Percentiles rank a stretch among this genome's conserved stretches.
Evolutionary conservation across 768 basidiomycete species (phyloP).

Genomic region (Amanita polypyramis): DNA sequence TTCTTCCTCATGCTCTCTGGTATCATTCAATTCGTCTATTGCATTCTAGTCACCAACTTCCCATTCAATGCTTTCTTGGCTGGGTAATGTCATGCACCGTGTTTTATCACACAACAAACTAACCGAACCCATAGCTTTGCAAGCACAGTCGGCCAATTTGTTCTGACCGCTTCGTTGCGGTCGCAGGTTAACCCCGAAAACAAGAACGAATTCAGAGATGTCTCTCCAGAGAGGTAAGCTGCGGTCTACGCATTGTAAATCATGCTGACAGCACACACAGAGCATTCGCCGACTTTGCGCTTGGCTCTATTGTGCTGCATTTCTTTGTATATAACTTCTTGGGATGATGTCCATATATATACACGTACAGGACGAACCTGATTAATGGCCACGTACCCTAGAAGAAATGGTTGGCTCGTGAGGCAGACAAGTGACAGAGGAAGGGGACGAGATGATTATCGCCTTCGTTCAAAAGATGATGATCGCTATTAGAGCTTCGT

Average conservation of each 20-base stretch:
- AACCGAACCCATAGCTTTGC: slow-evolving; percentile 55
- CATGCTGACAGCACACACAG: slow-evolving; percentile 28
- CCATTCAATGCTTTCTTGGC: slow-evolving; percentile 97
- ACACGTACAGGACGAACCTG: no score
- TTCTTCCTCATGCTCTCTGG: slow-evolving; percentile 89
- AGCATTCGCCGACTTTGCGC: slow-evolving; percentile 93
- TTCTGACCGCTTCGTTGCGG: slow-evolving; percentile 84
- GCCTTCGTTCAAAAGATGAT: slow-evolving; percentile 58
- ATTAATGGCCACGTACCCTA: no score
- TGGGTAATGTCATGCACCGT: slow-evolving; percentile 52
- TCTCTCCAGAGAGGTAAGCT: slow-evolving; percentile 87
- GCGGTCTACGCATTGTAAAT: not conserved
- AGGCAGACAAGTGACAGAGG: not conserved
- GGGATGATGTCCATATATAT: slow-evolving; percentile 38
- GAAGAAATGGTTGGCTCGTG: no score
- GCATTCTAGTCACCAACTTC: slow-evolving; percentile 82
- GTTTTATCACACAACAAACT: not conserved
- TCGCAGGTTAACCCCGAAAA: slow-evolving; percentile 88
- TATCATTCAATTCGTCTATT: slow-evolving; percentile 84
- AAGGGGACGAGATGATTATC: slow-evolving; percentile 10
- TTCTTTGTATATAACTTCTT: slow-evolving; percentile 99
- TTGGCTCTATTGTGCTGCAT: slow-evolving; percentile 93
- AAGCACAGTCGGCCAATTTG: slow-evolving; percentile 94
- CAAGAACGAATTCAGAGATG: slow-evolving; percentile 72
- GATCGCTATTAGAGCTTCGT: slow-evolving; percentile 40